A percentile compares a stretch with the other conserved stretches of the same genome.
Evolutionary conservation across 805 yeast genomes (phyloP).

Genomic region (Candida ficus): DNA sequence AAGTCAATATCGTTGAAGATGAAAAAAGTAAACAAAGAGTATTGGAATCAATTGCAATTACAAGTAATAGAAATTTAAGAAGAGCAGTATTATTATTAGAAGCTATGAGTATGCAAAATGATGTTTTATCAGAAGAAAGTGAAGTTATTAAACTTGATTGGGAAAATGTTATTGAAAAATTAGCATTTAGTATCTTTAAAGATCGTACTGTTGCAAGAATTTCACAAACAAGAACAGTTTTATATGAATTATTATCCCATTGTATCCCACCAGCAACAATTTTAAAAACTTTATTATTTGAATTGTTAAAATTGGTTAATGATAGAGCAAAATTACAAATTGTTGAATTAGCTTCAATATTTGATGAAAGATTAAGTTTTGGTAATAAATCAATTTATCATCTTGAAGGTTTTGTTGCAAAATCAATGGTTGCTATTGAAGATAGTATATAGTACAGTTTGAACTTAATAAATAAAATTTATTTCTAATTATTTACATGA

Average conservation of each 20-base stretch:
- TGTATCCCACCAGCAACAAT: slow-evolving; percentile 89
- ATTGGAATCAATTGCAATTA: slow-evolving; percentile 46
- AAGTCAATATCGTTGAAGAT: slow-evolving; percentile 29
- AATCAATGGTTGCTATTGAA: slow-evolving; percentile 74
- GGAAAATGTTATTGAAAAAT: slow-evolving; percentile 69
- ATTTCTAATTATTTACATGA: slow-evolving; percentile 8
- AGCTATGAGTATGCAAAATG: slow-evolving; percentile 70
- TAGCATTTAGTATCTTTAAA: slow-evolving; percentile 54
- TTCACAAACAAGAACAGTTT: slow-evolving; percentile 53
- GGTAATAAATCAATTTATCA: slow-evolving; percentile 92
- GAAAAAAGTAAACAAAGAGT: slow-evolving; percentile 37
- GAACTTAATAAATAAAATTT: not conserved
- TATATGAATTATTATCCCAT: slow-evolving; percentile 85
- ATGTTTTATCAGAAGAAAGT: slow-evolving; percentile 40
- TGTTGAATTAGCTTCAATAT: slow-evolving; percentile 55
- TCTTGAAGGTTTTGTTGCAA: slow-evolving; percentile 89
- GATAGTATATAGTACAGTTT: slow-evolving; percentile 9
- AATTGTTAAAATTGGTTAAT: slow-evolving; percentile 32
- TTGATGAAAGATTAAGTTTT: slow-evolving; percentile 80
- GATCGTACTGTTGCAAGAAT: slow-evolving; percentile 59
- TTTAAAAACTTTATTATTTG: slow-evolving; percentile 54
- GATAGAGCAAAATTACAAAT: slow-evolving; percentile 36
- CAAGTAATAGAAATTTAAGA: slow-evolving; percentile 69
- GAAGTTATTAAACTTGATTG: slow-evolving; percentile 76
- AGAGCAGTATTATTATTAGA: slow-evolving; percentile 75